Base-by-base conservation (phyloP, 495 filamentous ascomycete genomes). In the Aspergillus asperescens region DNA sequence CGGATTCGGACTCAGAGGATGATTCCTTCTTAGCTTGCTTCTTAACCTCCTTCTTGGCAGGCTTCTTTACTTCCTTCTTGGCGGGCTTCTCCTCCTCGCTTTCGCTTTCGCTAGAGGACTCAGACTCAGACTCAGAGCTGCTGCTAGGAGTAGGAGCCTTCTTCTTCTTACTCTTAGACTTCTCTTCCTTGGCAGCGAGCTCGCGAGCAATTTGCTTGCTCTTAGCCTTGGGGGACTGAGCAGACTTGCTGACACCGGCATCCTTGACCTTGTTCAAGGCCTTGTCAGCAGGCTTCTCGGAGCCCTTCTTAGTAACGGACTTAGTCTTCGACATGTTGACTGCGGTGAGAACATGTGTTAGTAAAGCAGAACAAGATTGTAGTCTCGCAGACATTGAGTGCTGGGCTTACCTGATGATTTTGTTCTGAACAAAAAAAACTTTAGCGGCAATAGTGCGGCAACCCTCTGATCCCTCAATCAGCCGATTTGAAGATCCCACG, bases 261-360 rank as follows among this genome's bases (percentile, higher is more conserved):
- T 73, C 67, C 70, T 78, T 79, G 71, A 77, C 76, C 67, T 77
- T 77, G 66, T 61, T 69, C 59, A 78, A 45, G 58, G 65, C 49
- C 70, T 78, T 78, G 69, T 66, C 65, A 64, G 64, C 62, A 49
- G 63, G 55, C 65, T 76, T 76, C 49, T 77, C 69, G 52, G 58
- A 65, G 52, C 52, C 65, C 66, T 74, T 74, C 46, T 59, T 62
- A 59, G 67, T 31, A 67, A 69, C 64, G 44, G 66, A 62, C 67
- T 79, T 80, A 46, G 75, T 72, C 67, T 79, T 79, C 40, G 74
- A 77, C 77, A 80, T 80, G 60, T 58, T 71, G 63, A 62, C 60
- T 71, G 54, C 39, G 54, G 38, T n/a, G 27, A 51, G 22, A 1
- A 56, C 18, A 25, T 18, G 7, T 13, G 55, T 63, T 60, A 58